Conservation (phyloP, 2,329 filamentous ascomycete genomes). For the Ophiostoma fasciatum region DNA sequence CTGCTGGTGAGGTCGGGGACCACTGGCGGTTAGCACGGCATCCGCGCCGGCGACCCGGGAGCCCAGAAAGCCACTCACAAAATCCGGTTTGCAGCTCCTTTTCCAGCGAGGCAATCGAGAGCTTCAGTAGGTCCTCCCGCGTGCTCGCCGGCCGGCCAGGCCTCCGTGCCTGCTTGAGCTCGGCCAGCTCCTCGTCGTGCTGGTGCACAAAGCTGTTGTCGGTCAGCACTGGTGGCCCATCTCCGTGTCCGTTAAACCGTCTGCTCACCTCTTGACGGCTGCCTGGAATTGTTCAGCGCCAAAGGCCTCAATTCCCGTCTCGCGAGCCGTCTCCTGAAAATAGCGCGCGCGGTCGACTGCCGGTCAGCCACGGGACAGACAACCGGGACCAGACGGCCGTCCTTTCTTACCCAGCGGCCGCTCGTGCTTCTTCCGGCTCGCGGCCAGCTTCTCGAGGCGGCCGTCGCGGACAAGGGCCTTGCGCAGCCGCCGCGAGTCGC, state of each 20-base stretch:
- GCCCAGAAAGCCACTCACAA: slow-evolving; percentile 48
- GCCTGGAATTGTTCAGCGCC: slow-evolving; percentile 42
- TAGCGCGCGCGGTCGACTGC: slow-evolving; percentile 10
- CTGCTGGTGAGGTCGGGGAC: slow-evolving; percentile 61
- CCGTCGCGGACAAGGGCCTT: slow-evolving; percentile 70
- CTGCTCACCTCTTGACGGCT: slow-evolving; percentile 49
- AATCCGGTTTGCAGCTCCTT: slow-evolving; percentile 77
- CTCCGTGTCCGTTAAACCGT: too few relatives aligned
- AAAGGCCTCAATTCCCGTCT: slow-evolving; percentile 35
- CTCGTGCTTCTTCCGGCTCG: slow-evolving; percentile 59
- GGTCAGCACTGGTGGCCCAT: too few relatives aligned
- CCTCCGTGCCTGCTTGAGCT: slow-evolving; percentile 53
- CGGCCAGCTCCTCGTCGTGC: slow-evolving; percentile 54
- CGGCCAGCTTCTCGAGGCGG: slow-evolving; percentile 57
- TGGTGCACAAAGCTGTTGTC: slow-evolving; percentile 49
- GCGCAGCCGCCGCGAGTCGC: slow-evolving; percentile 70
- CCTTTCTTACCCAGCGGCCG: slow-evolving; percentile 63
- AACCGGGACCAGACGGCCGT: not conserved
- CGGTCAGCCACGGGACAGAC: not conserved
- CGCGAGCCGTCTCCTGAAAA: slow-evolving; percentile 42
- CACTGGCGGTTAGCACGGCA: too few relatives aligned
- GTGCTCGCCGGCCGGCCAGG: slow-evolving; percentile 65
- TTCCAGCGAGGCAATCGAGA: slow-evolving; percentile 54
- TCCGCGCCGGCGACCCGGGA: too few relatives aligned
- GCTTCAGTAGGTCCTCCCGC: slow-evolving; percentile 61